Evolutionary conservation across 257 asterid genomes (phyloP).

Genomic region (Datura wrightii): DNA sequence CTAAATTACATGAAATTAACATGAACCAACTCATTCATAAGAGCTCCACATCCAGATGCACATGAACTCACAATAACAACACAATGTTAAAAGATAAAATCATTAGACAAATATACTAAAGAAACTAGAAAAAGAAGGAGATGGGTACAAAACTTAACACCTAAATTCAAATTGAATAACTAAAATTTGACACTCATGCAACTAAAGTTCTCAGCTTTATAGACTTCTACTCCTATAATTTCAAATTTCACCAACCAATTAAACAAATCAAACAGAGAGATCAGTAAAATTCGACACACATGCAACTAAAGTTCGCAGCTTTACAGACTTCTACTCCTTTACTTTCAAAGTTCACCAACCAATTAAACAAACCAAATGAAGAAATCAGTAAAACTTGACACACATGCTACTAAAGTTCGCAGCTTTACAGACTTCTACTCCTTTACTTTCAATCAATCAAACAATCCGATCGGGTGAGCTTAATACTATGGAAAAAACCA

Average conservation of each 20-base stretch:
- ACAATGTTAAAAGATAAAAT: background rate
- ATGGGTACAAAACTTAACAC: background rate
- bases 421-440: background rate
- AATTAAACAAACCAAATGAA: background rate
- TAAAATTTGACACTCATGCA: background rate
- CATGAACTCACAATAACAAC: background rate
- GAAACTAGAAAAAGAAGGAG: background rate
- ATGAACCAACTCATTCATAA: background rate
- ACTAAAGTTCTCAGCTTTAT: background rate
- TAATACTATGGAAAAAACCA: background rate
- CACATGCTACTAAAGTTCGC: background rate
- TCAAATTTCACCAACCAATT: background rate
- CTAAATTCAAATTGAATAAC: background rate
- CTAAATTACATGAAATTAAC: background rate
- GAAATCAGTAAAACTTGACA: background rate
- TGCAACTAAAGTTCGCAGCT: background rate
- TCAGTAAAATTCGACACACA: background rate
- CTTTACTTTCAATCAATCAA: conserved; percentile 3
- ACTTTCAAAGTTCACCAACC: conserved; percentile 12
- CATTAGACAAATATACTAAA: background rate
- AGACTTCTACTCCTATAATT: background rate
- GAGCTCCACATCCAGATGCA: background rate
- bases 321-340: background rate
- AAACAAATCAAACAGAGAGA: background rate
- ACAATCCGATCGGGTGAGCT: background rate